These are phyloP conservation scores for Rhizopus stolonifer DNA, from an alignment of 371 early-diverging fungal genomes.

Conservation along the genomic window DNA sequence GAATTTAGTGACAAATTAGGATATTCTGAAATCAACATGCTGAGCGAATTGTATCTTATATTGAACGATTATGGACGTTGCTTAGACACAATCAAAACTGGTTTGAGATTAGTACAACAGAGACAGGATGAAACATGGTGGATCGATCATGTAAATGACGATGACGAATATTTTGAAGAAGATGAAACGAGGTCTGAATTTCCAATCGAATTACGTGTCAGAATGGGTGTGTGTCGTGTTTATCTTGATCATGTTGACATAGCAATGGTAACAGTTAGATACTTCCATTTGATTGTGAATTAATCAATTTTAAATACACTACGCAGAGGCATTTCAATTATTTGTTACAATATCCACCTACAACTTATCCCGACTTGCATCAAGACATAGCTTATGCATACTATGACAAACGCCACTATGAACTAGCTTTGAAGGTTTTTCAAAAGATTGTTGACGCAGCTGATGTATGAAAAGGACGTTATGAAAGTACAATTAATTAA, in stretches of 20 bases:
- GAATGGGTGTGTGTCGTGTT: slow-evolving; percentile 82
- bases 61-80: slow-evolving; percentile 72
- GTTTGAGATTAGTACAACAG: slow-evolving; percentile 67
- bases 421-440: slow-evolving; percentile 66
- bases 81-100: slow-evolving; percentile 67
- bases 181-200: slow-evolving; percentile 46
- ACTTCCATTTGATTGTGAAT: background rate
- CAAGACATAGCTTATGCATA: slow-evolving; percentile 84
- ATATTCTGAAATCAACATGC: slow-evolving; percentile 80
- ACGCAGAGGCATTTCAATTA: slow-evolving; percentile 67
- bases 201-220: slow-evolving; percentile 82
- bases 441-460: slow-evolving; percentile 56
- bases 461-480: slow-evolving; percentile 42
- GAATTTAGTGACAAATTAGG: slow-evolving; percentile 52
- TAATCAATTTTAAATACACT: no score
- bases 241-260: slow-evolving; percentile 65
- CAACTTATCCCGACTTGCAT: slow-evolving; percentile 75
- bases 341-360: slow-evolving; percentile 53
- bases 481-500: background rate
- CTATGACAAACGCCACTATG: slow-evolving; percentile 64
- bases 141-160: slow-evolving; percentile 49
- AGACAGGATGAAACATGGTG: slow-evolving; percentile 67
- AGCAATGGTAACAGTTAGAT: slow-evolving; percentile 68
- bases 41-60: slow-evolving; percentile 82
- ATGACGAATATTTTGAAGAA: slow-evolving; percentile 53